Base-by-base conservation (phyloP, 768 basidiomycete genomes). In the Glaciozyma antarctica region DNA sequence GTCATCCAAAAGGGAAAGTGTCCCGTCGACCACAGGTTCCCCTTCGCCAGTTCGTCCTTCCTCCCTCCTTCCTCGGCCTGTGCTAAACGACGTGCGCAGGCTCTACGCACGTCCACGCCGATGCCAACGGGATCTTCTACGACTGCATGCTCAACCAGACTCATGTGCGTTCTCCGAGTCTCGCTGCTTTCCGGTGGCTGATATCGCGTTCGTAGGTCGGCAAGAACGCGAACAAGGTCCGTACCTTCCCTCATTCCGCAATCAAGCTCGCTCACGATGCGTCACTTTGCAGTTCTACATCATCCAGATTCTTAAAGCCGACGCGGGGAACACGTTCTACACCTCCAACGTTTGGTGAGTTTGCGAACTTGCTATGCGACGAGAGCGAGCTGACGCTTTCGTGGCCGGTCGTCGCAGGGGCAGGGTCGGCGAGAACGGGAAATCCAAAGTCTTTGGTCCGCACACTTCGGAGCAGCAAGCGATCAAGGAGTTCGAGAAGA, bases 101-200 rank as follows among this genome's bases (percentile, higher is more conserved):
- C 32, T 54, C 32, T 26, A 54, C 53, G 9, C 30, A 54, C 53
- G 53, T 52, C 24, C 51, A 26, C 53, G 28, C 21, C 21, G 16
- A 21, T 32, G 32, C 53, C 17, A 32, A 21, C 21, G 28, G 53
- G 17, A 21, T 32, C 8, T 30, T 30, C 51, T 52, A 52, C 51
- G 53, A 54, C 53, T 26, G 28, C 32, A 54, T 34, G 53, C 53
- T 54, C 53, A 54, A 54, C 19, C 53, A 54, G 22, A 54, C 53
- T 5, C 30, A 54, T 2, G 47, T 48, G 2, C 21, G 47, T n/a
- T 6, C 21, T 15, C 8, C 19, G 45, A 22, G 17, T 45, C 22
- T 13, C 45, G 15, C 15, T 3, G 15, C 3, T 22, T 45, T 15
- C 13, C 13, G 17, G 15, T 5, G 45, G 13, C 45, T 45, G 45